Evolutionary conservation across 306 rosid genomes (phyloP).

Genomic region (Aeschynomene evenia): DNA sequence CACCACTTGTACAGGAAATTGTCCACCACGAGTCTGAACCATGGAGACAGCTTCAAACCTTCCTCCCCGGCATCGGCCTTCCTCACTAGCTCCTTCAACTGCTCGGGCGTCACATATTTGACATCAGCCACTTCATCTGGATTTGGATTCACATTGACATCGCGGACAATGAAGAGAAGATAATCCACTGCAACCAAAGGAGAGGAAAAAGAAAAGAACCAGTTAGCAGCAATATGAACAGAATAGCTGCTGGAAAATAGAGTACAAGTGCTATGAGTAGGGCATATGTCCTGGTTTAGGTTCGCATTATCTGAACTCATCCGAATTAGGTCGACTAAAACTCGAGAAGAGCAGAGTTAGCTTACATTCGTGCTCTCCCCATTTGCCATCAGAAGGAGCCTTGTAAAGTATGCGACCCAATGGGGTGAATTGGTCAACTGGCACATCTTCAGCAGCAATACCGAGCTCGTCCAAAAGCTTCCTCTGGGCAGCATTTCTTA

Average conservation of each 20-base stretch:
- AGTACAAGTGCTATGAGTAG: not conserved
- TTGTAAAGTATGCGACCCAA: slow-evolving; percentile 90
- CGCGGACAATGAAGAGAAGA: slow-evolving; percentile 82
- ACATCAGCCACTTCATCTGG: slow-evolving; percentile 89
- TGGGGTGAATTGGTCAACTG: slow-evolving; percentile 88
- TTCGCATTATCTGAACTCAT: not conserved
- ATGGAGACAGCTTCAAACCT: slow-evolving; percentile 94
- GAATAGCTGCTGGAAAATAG: not conserved
- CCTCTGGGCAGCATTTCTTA: slow-evolving; percentile 95
- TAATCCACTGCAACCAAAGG: slow-evolving; percentile 80
- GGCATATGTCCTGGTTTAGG: not conserved
- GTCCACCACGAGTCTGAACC: slow-evolving; percentile 98
- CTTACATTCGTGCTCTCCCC: slow-evolving; percentile 99
- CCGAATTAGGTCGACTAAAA: not conserved
- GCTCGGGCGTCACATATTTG: slow-evolving; percentile 73
- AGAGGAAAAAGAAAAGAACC: not conserved
- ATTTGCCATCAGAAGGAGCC: slow-evolving; percentile 97
- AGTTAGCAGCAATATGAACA: slow-evolving; percentile 1
- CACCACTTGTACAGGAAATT: slow-evolving; percentile 97
- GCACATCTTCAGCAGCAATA: slow-evolving; percentile 85
- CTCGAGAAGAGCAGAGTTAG: slow-evolving; percentile 12
- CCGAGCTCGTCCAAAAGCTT: slow-evolving; percentile 97
- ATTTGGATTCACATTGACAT: slow-evolving; percentile 71
- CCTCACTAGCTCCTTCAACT: slow-evolving; percentile 90
- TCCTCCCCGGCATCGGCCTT: slow-evolving; percentile 91